phyloP scores from a whole-genome alignment of 176 grass and related monocot species.

The Tillandsia leiboldiana region DNA sequence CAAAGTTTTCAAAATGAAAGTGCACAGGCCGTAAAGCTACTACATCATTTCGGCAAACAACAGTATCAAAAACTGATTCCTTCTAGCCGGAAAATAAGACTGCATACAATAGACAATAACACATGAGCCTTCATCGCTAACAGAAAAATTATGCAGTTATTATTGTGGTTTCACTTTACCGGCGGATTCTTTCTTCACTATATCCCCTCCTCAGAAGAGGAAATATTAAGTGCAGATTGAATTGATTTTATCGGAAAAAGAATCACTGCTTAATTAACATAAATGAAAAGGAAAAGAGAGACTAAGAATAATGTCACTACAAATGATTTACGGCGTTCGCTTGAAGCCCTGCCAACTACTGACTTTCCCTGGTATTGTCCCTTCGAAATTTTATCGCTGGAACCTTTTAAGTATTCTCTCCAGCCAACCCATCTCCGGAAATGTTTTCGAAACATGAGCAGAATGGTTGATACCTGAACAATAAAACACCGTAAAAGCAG shows the following conservation, averaged over 20 bases:
- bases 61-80: neutral
- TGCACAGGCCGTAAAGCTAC: neutral
- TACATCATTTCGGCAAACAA: neutral
- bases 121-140: too few relatives aligned
- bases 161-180: neutral
- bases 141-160: neutral
- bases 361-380: slow-evolving; percentile 52
- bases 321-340: slow-evolving; percentile 16
- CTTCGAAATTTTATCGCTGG: slow-evolving; percentile 67
- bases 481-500: too few relatives aligned
- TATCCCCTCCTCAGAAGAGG: neutral
- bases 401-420: slow-evolving; percentile 66
- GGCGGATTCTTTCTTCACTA: neutral
- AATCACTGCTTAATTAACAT: neutral
- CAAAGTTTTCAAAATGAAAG: slow-evolving; percentile 17
- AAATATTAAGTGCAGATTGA: neutral
- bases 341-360: slow-evolving; percentile 26
- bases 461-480: neutral
- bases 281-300: neutral
- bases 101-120: too few relatives aligned
- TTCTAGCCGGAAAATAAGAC: too few relatives aligned
- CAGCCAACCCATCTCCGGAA: slow-evolving; percentile 54
- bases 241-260: neutral
- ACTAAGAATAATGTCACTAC: slow-evolving; percentile 5
- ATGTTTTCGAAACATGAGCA: neutral